These are phyloP conservation scores for Monilinia vaccinii-corymbosi DNA, from an alignment of 2,329 filamentous ascomycete genomes.

Conservation along the genomic window DNA sequence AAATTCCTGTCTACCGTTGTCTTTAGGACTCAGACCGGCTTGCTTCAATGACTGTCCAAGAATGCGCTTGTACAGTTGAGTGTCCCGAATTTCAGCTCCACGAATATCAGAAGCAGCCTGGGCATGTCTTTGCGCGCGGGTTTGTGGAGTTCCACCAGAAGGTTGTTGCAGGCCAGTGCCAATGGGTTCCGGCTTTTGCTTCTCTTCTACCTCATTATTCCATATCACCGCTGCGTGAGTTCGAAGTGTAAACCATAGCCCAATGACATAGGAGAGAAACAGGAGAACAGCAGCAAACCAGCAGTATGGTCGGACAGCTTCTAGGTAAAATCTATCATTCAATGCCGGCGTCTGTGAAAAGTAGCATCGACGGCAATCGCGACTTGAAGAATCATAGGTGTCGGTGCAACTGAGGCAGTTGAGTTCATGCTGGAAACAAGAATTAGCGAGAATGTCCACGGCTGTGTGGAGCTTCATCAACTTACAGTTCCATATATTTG, in stretches of 20 bases:
- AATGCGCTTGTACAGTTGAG: slow-evolving; percentile 86
- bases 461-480: slow-evolving; percentile 14
- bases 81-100: slow-evolving; percentile 66
- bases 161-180: slow-evolving; percentile 27
- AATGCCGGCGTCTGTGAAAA: slow-evolving; percentile 82
- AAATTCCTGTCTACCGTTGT: slow-evolving; percentile 36
- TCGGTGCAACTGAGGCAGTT: slow-evolving; percentile 65
- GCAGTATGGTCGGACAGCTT: slow-evolving; percentile 88
- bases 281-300: slow-evolving; percentile 78
- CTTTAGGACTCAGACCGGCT: slow-evolving; percentile 55
- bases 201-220: slow-evolving; percentile 77
- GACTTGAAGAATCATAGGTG: slow-evolving; percentile 33
- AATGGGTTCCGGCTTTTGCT: slow-evolving; percentile 49
- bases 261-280: slow-evolving; percentile 89
- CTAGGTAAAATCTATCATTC: slow-evolving; percentile 78
- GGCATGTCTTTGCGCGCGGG: slow-evolving; percentile 18
- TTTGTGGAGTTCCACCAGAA: slow-evolving; percentile 16
- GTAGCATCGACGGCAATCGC: slow-evolving; percentile 87
- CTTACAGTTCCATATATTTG: slow-evolving; percentile 89
- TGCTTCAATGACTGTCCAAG: slow-evolving; percentile 83
- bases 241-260: slow-evolving; percentile 87
- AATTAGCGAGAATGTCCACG: slow-evolving; percentile 29
- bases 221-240: slow-evolving; percentile 97
- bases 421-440: slow-evolving; percentile 63
- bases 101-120: slow-evolving; percentile 16